These are phyloP conservation scores for Graphiopsis chlorocephala DNA, from an alignment of 2,329 filamentous ascomycete genomes.

Conservation along the genomic window DNA sequence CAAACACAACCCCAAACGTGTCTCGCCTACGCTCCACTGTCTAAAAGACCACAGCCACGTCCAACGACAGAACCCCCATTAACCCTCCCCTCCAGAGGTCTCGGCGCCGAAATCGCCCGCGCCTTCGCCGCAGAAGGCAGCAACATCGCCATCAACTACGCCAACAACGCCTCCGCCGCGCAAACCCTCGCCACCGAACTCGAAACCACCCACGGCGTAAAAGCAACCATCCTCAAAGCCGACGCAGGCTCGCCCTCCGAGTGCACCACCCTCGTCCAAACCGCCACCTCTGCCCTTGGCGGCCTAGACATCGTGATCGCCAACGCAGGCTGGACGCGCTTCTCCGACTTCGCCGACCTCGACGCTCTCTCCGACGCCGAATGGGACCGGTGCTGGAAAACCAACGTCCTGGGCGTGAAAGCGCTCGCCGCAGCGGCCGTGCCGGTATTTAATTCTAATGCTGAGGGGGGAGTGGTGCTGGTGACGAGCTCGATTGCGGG, in stretches of 20 bases:
- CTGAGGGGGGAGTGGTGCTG: conserved; percentile 62
- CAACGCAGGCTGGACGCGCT: conserved; percentile 68
- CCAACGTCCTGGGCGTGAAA: conserved; percentile 56
- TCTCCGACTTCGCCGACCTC: conserved; percentile 56
- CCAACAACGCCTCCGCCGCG: conserved; percentile 59
- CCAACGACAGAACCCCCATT: background rate
- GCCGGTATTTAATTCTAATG: conserved; percentile 59
- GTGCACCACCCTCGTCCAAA: conserved; percentile 57
- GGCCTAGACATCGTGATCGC: conserved; percentile 75
- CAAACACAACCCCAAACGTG: background rate
- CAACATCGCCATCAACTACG: conserved; percentile 73
- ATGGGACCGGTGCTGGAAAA: conserved; percentile 64
- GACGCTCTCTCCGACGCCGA: conserved; percentile 59
- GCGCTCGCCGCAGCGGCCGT: conserved; percentile 56
- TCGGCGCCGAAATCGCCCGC: conserved; percentile 66
- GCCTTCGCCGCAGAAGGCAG: conserved; percentile 67
- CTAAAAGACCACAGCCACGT: background rate
- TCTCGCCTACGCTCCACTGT: background rate
- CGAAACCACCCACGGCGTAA: conserved; percentile 49
- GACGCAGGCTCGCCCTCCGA: conserved; percentile 63
- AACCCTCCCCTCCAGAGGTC: conserved; percentile 51
- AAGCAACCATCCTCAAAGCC: conserved; percentile 59
- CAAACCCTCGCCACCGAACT: conserved; percentile 57
- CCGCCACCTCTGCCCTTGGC: conserved; percentile 60
- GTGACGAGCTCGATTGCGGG: conserved; percentile 62